Percentiles rank a stretch among this genome's conserved stretches.
Conservation (phyloP, 1,139 yeast species). For the Zygosaccharomyces pseudobailii region DNA sequence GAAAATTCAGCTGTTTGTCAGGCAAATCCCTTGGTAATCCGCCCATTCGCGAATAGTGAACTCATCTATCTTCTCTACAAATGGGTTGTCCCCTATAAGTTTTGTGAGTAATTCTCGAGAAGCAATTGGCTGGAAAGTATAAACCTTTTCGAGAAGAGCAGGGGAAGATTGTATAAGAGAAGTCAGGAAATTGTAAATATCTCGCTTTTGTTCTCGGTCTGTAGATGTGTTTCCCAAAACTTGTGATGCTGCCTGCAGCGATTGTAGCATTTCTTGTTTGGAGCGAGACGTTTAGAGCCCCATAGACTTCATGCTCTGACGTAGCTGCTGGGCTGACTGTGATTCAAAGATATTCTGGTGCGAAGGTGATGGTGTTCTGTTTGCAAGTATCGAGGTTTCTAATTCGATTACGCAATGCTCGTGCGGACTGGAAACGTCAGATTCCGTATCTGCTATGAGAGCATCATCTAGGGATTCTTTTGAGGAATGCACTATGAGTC, state of each 20-base stretch:
- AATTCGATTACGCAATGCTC: slow-evolving; percentile 6
- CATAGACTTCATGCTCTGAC: slow-evolving; percentile 21
- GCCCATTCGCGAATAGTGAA: slow-evolving; percentile 32
- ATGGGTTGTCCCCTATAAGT: slow-evolving; percentile 24
- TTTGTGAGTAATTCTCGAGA: slow-evolving; percentile 18
- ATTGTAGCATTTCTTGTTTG: slow-evolving; percentile 27
- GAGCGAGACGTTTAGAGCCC: slow-evolving; percentile 30
- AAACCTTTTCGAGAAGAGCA: slow-evolving; percentile 23
- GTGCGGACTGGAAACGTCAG: slow-evolving; percentile 6
- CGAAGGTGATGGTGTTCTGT: neutral
- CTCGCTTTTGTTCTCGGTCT: slow-evolving; percentile 12
- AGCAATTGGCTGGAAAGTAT: slow-evolving; percentile 29
- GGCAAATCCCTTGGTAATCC: slow-evolving; percentile 29
- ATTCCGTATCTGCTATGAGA: slow-evolving; percentile 15
- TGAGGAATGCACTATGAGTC: slow-evolving; percentile 2
- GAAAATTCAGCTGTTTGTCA: slow-evolving; percentile 14
- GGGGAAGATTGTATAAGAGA: slow-evolving; percentile 20
- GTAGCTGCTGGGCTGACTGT: slow-evolving; percentile 24
- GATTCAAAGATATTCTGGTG: slow-evolving; percentile 9
- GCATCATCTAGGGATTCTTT: slow-evolving; percentile 5
- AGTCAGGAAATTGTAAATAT: slow-evolving; percentile 22
- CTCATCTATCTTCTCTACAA: slow-evolving; percentile 29
- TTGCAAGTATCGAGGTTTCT: slow-evolving; percentile 2
- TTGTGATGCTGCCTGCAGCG: slow-evolving; percentile 28
- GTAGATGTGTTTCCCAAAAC: slow-evolving; percentile 11